Base-by-base conservation (phyloP, 345 rosid species). In the Odontarrhena argentea region DNA sequence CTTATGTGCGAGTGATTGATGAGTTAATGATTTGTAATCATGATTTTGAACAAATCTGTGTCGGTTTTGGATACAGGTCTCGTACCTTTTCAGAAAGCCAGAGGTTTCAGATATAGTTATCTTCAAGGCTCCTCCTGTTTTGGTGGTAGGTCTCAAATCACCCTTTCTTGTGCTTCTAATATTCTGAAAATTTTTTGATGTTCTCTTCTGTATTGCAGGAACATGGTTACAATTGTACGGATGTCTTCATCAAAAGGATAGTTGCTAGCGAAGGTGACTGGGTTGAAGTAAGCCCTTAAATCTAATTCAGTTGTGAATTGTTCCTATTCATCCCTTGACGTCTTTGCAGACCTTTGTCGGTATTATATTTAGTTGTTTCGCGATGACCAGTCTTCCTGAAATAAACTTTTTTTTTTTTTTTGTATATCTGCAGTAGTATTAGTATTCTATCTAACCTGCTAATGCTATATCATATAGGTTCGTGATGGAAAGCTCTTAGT, bases 211-310 rank as follows among this genome's bases (percentile, higher is more conserved):
- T 56, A 36, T 60, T 42, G 45, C 63, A 92, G 98, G 87, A 92
- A 76, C 4, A 70, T 68, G 95, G 92, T 51, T 87, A 53, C 74
- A 83, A 79, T 28, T 76, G 85, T 13, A 75, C 80, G 10, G 97
- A 84, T 71, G 96, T 85, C 36, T 87, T 87, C 74, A 86, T 93
- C 25, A 93, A 93, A 74, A 87, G 98, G 77, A 78, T 93, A 56
- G 98, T 93, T 56, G 98, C 98, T 4, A 86, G 78, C 70, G 94
- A 84, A 57, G 96, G 98, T 47, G 98, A 93, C 55, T 73, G 54
- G 76, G 97, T 93, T 61, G 86, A 89, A 74, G 98, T 89, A 84
- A 85, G 90, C 68, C 22, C 56, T 68, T 67, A 48, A 53, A 36
- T 74, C 48, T 69, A 12, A 45, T 56, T 36, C 55, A 55, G 30